Conservation (phyloP, 306 rosid genomes). For the Casuarina equisetifolia region DNA sequence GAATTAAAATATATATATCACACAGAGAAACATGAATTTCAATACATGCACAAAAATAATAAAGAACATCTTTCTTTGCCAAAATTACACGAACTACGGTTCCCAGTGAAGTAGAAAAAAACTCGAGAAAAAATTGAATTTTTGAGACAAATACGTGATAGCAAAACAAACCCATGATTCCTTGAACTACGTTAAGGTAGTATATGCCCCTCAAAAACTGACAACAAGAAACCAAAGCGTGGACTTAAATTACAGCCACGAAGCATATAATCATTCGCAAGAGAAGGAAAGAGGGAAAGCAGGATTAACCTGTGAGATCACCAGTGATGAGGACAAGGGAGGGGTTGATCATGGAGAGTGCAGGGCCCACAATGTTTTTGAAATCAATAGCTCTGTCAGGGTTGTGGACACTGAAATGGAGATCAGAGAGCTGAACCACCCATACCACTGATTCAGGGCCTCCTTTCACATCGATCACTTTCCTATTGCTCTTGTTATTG, state of each 20-base stretch:
- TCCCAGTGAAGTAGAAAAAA: not conserved
- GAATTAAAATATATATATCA: not conserved
- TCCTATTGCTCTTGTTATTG: not conserved
- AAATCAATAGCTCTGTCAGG: constrained; percentile 78
- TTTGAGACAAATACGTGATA: not conserved
- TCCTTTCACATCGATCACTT: constrained; percentile 42
- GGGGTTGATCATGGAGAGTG: constrained; percentile 89
- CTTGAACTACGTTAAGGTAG: not conserved
- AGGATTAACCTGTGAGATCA: constrained; percentile 74
- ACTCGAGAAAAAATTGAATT: not conserved
- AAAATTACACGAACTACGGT: not conserved
- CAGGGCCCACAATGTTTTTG: constrained; percentile 49
- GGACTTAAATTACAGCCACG: not conserved
- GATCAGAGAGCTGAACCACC: constrained; percentile 96
- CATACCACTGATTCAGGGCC: constrained; percentile 68
- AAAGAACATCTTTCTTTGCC: not conserved
- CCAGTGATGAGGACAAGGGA: constrained; percentile 91
- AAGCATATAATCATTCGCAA: not conserved
- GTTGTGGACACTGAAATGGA: constrained; percentile 91
- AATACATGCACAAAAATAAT: not conserved
- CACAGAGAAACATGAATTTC: not conserved
- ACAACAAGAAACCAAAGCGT: not conserved
- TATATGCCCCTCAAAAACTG: not conserved
- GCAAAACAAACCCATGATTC: constrained; percentile 2
- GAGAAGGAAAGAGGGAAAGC: not conserved